These are phyloP conservation scores for Calocera viscosa DNA, from an alignment of 768 basidiomycete genomes.

Conservation along the genomic window DNA sequence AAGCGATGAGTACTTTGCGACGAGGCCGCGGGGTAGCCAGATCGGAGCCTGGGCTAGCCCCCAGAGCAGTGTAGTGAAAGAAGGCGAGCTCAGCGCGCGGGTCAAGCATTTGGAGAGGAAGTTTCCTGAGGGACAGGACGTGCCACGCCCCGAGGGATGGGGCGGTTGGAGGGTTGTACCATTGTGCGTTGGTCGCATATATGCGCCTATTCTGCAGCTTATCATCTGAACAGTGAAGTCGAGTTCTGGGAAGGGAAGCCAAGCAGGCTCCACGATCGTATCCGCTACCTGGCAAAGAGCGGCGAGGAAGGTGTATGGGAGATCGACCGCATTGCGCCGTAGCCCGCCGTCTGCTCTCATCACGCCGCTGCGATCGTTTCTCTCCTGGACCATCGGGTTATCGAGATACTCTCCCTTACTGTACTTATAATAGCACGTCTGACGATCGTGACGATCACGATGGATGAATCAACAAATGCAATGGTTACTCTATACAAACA, in stretches of 20 bases:
- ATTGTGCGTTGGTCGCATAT: conserved; percentile 39
- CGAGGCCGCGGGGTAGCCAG: conserved; percentile 68
- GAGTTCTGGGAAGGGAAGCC: conserved; percentile 97
- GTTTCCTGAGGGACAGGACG: conserved; percentile 39
- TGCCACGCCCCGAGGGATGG: conserved; percentile 85
- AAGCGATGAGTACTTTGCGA: conserved; percentile 70
- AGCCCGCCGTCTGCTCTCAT: conserved; percentile 3
- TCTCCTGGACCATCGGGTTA: neutral
- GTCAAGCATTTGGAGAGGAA: conserved; percentile 45
- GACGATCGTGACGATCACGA: too few species aligned
- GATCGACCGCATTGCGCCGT: conserved; percentile 69
- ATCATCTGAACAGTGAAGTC: conserved; percentile 50
- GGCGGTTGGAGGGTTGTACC: conserved; percentile 95
- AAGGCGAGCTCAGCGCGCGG: conserved; percentile 53
- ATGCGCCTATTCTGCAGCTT: conserved; percentile 7
- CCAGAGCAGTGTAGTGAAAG: conserved; percentile 69
- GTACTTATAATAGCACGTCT: too few species aligned
- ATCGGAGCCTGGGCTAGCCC: conserved; percentile 89
- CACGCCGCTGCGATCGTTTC: neutral
- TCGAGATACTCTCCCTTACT: neutral
- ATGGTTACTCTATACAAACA: neutral
- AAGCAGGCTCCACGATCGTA: conserved; percentile 84
- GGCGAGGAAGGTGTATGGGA: conserved; percentile 51
- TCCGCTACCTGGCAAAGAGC: conserved; percentile 54
- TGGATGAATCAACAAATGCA: neutral